These are phyloP conservation scores for Cylindrotheca closterium DNA, from an alignment of 108 stramenopile species.

Conservation along the genomic window DNA sequence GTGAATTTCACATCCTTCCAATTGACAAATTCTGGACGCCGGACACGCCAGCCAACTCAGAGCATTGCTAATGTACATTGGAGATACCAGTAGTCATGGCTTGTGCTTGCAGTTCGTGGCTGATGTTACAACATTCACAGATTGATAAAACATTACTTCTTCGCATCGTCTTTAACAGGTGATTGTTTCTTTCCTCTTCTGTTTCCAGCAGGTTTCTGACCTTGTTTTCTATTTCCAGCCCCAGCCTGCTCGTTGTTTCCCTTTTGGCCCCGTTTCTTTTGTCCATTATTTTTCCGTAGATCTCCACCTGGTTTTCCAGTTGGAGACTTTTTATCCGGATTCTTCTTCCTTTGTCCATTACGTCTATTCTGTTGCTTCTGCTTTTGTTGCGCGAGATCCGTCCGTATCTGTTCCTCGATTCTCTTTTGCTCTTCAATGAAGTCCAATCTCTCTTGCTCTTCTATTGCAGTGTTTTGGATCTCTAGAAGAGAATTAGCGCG, in stretches of 20 bases:
- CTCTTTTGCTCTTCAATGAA: slow-evolving; percentile 70
- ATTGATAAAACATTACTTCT: too few relatives aligned
- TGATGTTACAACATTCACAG: too few relatives aligned
- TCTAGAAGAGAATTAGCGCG: slow-evolving; percentile 73
- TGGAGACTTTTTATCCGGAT: not conserved
- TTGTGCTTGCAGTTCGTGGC: too few relatives aligned
- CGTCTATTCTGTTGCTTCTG: slow-evolving; percentile 14
- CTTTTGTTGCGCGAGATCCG: slow-evolving; percentile 33
- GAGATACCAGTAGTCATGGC: too few relatives aligned
- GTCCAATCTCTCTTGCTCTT: slow-evolving; percentile 46
- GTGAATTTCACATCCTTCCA: too few relatives aligned
- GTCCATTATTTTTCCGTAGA: not conserved
- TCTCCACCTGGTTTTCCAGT: not conserved
- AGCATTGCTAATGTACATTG: too few relatives aligned
- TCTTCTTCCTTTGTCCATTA: not conserved
- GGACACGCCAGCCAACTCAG: too few relatives aligned
- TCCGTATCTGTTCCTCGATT: slow-evolving; percentile 66
- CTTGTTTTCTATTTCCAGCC: not conserved
- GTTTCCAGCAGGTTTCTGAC: too few relatives aligned
- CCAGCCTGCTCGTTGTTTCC: not conserved
- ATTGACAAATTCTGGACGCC: too few relatives aligned
- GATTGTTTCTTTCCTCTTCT: too few relatives aligned
- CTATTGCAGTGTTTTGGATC: slow-evolving; percentile 55
- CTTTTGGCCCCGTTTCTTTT: not conserved
- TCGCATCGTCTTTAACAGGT: too few relatives aligned